Evolutionary conservation across 805 yeast genomes (phyloP).

Genomic region (Kodamaea leandrae): DNA sequence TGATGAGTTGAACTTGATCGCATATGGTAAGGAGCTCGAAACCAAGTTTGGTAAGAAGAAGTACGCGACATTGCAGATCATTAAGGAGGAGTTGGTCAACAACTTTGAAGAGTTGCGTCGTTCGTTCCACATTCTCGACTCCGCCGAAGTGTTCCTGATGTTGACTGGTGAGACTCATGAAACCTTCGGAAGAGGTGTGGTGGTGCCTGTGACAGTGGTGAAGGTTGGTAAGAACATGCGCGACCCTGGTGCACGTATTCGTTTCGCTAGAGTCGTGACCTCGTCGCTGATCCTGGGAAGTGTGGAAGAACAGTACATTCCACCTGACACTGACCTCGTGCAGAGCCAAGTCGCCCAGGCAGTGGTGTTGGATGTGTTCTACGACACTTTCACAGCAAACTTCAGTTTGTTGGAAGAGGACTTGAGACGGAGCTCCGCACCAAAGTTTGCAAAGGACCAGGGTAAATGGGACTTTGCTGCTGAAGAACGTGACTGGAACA

Average conservation of each 20-base stretch:
- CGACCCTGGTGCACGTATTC: constrained; percentile 44
- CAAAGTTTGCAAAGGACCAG: constrained; percentile 50
- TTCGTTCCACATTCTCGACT: constrained; percentile 61
- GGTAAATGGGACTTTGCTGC: constrained; percentile 78
- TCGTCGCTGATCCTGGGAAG: constrained; percentile 42
- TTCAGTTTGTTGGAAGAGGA: constrained; percentile 69
- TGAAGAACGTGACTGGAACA: constrained; percentile 61
- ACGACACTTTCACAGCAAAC: constrained; percentile 70
- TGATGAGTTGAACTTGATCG: constrained; percentile 84
- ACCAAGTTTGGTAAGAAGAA: constrained; percentile 66
- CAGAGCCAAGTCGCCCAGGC: constrained; percentile 87
- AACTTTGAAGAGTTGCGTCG: constrained; percentile 86
- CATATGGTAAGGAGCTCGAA: constrained; percentile 88
- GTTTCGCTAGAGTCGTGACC: constrained; percentile 39
- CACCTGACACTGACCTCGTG: constrained; percentile 41
- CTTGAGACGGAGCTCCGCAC: constrained; percentile 51
- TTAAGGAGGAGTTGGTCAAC: constrained; percentile 80
- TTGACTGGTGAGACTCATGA: constrained; percentile 83
- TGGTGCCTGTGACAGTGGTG: constrained; percentile 72
- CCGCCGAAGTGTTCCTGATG: constrained; percentile 77
- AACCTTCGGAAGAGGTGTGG: constrained; percentile 62
- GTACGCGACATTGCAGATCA: constrained; percentile 77
- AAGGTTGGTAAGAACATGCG: constrained; percentile 67
- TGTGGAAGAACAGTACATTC: constrained; percentile 45
- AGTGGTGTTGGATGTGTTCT: constrained; percentile 66